A percentile compares a stretch with the other conserved stretches of the same genome.
phyloP scores from a whole-genome alignment of 805 yeast species.

The Kluyveromyces dobzhanskii region DNA sequence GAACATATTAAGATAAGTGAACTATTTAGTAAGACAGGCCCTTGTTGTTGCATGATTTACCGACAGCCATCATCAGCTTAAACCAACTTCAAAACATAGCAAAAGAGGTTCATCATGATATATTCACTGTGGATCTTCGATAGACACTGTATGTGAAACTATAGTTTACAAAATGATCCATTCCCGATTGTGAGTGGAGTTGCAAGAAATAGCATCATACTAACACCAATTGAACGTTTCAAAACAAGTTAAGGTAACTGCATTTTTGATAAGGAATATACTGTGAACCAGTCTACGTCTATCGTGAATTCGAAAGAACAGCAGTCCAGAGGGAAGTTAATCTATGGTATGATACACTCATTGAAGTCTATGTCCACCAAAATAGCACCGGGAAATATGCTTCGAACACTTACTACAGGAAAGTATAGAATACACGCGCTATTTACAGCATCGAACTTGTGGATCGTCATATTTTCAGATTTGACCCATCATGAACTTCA shows the following conservation, averaged over 20 bases:
- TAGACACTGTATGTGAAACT: constrained; percentile 56
- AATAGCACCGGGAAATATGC: constrained; percentile 29
- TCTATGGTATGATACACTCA: constrained; percentile 81
- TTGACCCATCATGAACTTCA: constrained; percentile 26
- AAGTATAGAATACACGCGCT: constrained; percentile 70
- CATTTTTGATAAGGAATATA: constrained; percentile 72
- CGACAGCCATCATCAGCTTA: too few species aligned
- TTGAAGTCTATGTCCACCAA: constrained; percentile 66
- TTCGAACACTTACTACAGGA: constrained; percentile 49
- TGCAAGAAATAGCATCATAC: too few species aligned
- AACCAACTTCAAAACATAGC: too few species aligned
- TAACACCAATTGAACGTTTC: not conserved
- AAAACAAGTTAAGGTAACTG: constrained; percentile 44
- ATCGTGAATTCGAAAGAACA: constrained; percentile 45
- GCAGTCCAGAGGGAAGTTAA: constrained; percentile 66
- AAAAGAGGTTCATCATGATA: constrained; percentile 26
- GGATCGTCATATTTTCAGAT: constrained; percentile 70
- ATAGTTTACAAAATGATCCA: too few species aligned
- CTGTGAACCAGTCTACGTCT: constrained; percentile 30
- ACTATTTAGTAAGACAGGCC: too few species aligned
- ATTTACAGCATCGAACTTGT: constrained; percentile 73
- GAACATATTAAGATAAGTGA: too few species aligned
- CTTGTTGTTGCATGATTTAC: too few species aligned
- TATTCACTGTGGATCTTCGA: constrained; percentile 88
- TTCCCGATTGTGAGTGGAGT: too few species aligned